These are phyloP conservation scores for Juncus inflexus DNA, from an alignment of 176 grass and related monocot genomes.

Conservation along the genomic window DNA sequence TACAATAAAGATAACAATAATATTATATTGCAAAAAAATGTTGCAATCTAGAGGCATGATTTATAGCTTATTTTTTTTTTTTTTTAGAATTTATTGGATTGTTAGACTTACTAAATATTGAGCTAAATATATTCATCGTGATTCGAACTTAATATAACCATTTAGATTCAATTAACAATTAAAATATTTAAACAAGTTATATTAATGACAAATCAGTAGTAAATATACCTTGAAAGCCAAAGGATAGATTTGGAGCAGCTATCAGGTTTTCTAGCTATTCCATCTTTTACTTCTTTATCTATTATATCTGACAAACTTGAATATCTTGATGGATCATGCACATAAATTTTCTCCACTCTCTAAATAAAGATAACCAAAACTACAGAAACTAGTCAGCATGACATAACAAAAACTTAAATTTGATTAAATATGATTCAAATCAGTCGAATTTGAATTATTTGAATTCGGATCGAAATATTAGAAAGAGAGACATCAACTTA, in stretches of 20 bases:
- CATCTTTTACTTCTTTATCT: constrained; percentile 59
- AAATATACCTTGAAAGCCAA: constrained; percentile 75
- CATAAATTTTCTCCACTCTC: constrained; percentile 70
- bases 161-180: neutral
- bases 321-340: constrained; percentile 48
- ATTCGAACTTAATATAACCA: no score
- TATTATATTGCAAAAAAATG: no score
- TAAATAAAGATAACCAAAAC: constrained; percentile 14
- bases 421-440: neutral
- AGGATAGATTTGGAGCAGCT: constrained; percentile 68
- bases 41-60: no score
- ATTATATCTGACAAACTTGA: constrained; percentile 49
- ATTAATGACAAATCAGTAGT: no score
- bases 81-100: no score
- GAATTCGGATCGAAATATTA: neutral
- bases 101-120: no score
- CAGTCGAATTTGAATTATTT: neutral
- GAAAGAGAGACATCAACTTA: neutral
- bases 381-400: neutral
- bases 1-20: no score
- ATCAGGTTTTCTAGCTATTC: constrained; percentile 54
- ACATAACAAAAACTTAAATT: neutral
- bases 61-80: no score
- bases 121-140: no score
- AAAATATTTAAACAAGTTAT: no score